Percentiles rank a stretch among this genome's conserved stretches.
Evolutionary conservation across 208 protist genomes (phyloP).

Genomic region (Trypanosoma rangeli): DNA sequence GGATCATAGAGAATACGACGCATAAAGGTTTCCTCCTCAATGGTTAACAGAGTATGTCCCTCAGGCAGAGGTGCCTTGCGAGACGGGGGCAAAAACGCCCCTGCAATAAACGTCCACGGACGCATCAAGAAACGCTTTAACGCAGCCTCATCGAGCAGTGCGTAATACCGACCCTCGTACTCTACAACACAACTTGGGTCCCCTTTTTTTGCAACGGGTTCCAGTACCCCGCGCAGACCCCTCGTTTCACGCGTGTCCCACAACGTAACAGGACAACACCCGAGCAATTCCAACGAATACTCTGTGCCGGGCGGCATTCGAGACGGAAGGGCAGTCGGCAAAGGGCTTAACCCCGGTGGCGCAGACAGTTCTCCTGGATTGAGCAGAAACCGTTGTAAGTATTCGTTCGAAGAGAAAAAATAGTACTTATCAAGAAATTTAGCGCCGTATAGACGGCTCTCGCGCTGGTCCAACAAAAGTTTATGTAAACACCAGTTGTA

Average conservation of each 20-base stretch:
- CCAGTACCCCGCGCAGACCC: conserved; percentile 73
- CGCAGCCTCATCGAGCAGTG: conserved; percentile 53
- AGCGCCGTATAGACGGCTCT: conserved; percentile 36
- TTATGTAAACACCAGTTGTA: conserved; percentile 72
- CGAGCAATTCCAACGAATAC: conserved; percentile 55
- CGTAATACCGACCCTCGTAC: conserved; percentile 81
- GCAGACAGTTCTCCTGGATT: conserved; percentile 59
- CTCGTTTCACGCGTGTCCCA: conserved; percentile 81
- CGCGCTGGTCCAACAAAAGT: conserved; percentile 43
- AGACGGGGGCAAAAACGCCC: conserved; percentile 54
- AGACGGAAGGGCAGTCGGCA: conserved; percentile 50
- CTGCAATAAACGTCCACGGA: conserved; percentile 84
- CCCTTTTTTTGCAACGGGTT: conserved; percentile 74
- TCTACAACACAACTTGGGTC: conserved; percentile 58
- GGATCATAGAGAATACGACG: conserved; percentile 85
- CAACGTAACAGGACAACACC: conserved; percentile 90
- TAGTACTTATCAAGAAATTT: conserved; percentile 72
- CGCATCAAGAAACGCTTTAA: conserved; percentile 66
- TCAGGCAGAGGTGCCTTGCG: conserved; percentile 70
- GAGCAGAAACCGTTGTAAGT: conserved; percentile 62
- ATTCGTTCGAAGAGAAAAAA: conserved; percentile 63
- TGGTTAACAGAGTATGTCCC: conserved; percentile 23
- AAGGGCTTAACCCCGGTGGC: conserved; percentile 38
- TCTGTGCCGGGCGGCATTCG: conserved; percentile 14
- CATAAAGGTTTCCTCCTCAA: conserved; percentile 63